Percentiles rank a stretch among this genome's conserved stretches.
Evolutionary conservation across 176 grass and related monocot species (phyloP).

Genomic region (Ensete glaucum): DNA sequence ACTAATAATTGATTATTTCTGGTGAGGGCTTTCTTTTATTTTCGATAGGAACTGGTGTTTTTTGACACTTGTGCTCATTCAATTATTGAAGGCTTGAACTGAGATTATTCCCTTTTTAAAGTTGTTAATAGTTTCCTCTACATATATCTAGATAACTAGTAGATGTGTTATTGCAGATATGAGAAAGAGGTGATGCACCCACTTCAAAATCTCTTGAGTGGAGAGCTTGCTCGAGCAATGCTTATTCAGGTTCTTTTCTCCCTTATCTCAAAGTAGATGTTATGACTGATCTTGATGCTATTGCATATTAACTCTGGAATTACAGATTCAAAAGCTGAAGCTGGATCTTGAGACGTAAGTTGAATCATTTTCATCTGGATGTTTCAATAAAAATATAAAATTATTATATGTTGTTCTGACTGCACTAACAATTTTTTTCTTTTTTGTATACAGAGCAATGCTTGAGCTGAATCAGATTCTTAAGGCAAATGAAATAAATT

Average conservation of each 20-base stretch:
- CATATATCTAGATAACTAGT: background rate
- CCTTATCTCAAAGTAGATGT: slow-evolving; percentile 8
- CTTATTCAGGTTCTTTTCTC: slow-evolving; percentile 80
- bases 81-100: no score
- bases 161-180: slow-evolving; percentile 53
- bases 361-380: background rate
- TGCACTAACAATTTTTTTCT: background rate
- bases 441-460: slow-evolving; percentile 41
- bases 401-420: background rate
- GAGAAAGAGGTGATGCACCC: slow-evolving; percentile 78
- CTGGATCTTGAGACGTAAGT: slow-evolving; percentile 96
- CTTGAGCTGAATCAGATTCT: slow-evolving; percentile 98
- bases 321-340: slow-evolving; percentile 94
- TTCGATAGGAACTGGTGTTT: no score
- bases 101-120: background rate
- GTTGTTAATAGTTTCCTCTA: background rate
- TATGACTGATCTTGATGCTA: background rate
- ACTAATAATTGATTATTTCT: no score
- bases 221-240: slow-evolving; percentile 82
- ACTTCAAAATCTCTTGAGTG: slow-evolving; percentile 55
- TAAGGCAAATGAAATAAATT: slow-evolving; percentile 91
- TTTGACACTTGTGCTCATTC: no score
- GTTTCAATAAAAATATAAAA: background rate
- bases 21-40: no score
- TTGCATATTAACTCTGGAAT: slow-evolving; percentile 7